Evolutionary conservation across 2,329 filamentous ascomycete species (phyloP).

Genomic region (Cladorrhinum sp.): DNA sequence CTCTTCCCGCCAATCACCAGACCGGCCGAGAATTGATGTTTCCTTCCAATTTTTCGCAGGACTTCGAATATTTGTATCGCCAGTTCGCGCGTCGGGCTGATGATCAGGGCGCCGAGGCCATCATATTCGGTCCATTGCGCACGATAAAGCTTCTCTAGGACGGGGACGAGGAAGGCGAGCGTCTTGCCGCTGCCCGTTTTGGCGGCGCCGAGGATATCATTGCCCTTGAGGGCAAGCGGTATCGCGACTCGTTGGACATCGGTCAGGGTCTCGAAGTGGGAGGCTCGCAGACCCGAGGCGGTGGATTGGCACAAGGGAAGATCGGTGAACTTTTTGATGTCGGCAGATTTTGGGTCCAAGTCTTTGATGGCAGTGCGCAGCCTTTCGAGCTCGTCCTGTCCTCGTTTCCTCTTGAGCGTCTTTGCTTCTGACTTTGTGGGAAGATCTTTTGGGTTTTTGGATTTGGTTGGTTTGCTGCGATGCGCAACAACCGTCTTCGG

Average conservation of each 20-base stretch:
- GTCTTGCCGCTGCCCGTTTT: slow-evolving; percentile 97
- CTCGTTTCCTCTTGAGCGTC: slow-evolving; percentile 27
- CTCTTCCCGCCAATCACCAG: slow-evolving; percentile 92
- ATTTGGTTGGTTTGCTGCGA: not conserved
- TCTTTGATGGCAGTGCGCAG: slow-evolving; percentile 49
- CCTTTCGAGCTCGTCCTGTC: slow-evolving; percentile 25
- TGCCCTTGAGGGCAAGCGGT: slow-evolving; percentile 77
- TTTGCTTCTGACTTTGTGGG: slow-evolving; percentile 21
- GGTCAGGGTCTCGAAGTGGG: slow-evolving; percentile 86
- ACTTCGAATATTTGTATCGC: slow-evolving; percentile 98
- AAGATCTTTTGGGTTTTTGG: not conserved
- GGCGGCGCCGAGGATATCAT: slow-evolving; percentile 87
- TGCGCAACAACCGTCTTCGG: not conserved
- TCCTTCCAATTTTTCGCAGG: slow-evolving; percentile 80
- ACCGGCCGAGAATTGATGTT: slow-evolving; percentile 88
- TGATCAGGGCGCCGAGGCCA: slow-evolving; percentile 86
- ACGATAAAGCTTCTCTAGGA: slow-evolving; percentile 88
- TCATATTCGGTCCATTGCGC: slow-evolving; percentile 87
- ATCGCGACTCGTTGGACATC: slow-evolving; percentile 91
- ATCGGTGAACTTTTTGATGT: slow-evolving; percentile 70
- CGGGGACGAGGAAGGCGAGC: slow-evolving; percentile 84
- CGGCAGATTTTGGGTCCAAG: slow-evolving; percentile 54
- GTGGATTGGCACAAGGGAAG: slow-evolving; percentile 85
- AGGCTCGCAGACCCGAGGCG: slow-evolving; percentile 71
- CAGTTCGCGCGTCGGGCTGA: slow-evolving; percentile 90